These are phyloP conservation scores for Syzygium grande DNA, from an alignment of 345 rosid species.

Conservation along the genomic window DNA sequence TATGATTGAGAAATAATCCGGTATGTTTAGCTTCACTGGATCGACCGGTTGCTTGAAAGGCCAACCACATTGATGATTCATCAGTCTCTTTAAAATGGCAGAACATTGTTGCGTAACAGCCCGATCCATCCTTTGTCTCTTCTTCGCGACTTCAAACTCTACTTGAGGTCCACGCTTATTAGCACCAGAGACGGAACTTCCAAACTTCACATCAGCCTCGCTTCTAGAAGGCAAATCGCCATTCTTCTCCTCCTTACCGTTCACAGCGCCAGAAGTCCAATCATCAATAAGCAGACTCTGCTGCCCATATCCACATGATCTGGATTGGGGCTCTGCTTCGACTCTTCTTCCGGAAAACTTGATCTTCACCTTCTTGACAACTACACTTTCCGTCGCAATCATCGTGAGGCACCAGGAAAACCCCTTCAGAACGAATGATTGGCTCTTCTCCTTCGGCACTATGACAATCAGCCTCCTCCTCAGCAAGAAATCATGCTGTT, in stretches of 20 bases:
- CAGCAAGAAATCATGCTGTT: not conserved
- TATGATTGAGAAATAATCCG: constrained; percentile 75
- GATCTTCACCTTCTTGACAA: constrained; percentile 39
- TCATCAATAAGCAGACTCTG: constrained; percentile 1
- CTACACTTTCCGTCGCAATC: constrained; percentile 31
- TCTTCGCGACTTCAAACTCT: constrained; percentile 24
- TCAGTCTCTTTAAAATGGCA: constrained; percentile 30
- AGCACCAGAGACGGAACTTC: not conserved
- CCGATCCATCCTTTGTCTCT: constrained; percentile 56
- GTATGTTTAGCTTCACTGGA: constrained; percentile 52
- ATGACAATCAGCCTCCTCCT: not conserved
- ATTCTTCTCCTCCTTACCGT: constrained; percentile 1
- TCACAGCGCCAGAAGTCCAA: constrained; percentile 1
- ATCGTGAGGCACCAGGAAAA: constrained; percentile 11
- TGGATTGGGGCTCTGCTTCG: constrained; percentile 14
- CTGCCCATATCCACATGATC: constrained; percentile 10
- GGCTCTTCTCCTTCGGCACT: not conserved
- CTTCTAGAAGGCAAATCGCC: not conserved
- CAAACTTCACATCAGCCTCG: constrained; percentile 9
- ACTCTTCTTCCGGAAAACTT: constrained; percentile 39
- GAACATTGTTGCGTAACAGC: constrained; percentile 40
- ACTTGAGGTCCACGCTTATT: constrained; percentile 35
- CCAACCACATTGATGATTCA: constrained; percentile 40
- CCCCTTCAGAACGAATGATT: not conserved
- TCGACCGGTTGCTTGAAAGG: constrained; percentile 65